Evolutionary conservation across 2,329 filamentous ascomycete species (phyloP).

Genomic region (Fusarium sp.): DNA sequence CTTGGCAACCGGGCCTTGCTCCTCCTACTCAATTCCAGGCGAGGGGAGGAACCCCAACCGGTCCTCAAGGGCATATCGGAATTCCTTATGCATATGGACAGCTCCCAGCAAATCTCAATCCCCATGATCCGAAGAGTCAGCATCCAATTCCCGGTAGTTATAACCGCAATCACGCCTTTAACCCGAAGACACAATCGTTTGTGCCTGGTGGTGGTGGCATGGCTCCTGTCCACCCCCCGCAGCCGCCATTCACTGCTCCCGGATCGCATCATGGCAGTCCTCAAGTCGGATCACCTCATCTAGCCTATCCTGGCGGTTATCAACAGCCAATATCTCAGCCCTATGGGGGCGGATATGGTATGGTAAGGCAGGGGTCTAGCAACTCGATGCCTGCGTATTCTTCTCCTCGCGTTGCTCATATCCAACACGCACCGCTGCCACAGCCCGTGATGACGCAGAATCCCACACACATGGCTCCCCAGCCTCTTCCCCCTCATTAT

Average conservation of each 20-base stretch:
- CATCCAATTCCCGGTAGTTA: constrained; percentile 88
- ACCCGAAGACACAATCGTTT: constrained; percentile 93
- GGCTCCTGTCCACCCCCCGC: constrained; percentile 59
- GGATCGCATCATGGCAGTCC: constrained; percentile 64
- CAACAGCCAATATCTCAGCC: constrained; percentile 59
- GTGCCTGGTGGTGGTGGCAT: constrained; percentile 70
- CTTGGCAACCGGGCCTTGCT: constrained; percentile 53
- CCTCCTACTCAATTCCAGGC: constrained; percentile 46
- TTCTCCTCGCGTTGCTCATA: constrained; percentile 48
- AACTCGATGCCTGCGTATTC: constrained; percentile 64
- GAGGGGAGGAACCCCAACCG: constrained; percentile 45
- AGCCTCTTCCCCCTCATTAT: constrained; percentile 55
- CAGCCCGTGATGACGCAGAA: constrained; percentile 52
- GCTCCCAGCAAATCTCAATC: constrained; percentile 74
- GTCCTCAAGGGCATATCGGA: constrained; percentile 47
- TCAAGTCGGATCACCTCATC: constrained; percentile 62
- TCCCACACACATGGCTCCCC: constrained; percentile 52
- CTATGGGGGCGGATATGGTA: constrained; percentile 62
- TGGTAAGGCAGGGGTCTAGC: constrained; percentile 67
- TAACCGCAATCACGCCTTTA: constrained; percentile 83
- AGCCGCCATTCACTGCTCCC: constrained; percentile 59
- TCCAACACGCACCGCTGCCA: constrained; percentile 55
- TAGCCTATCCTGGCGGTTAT: constrained; percentile 60
- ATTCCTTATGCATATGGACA: constrained; percentile 82
- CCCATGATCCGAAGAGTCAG: constrained; percentile 77